Base-by-base conservation (phyloP, 1,284 basidiomycete species). In the Melampsora larici-populina region DNA sequence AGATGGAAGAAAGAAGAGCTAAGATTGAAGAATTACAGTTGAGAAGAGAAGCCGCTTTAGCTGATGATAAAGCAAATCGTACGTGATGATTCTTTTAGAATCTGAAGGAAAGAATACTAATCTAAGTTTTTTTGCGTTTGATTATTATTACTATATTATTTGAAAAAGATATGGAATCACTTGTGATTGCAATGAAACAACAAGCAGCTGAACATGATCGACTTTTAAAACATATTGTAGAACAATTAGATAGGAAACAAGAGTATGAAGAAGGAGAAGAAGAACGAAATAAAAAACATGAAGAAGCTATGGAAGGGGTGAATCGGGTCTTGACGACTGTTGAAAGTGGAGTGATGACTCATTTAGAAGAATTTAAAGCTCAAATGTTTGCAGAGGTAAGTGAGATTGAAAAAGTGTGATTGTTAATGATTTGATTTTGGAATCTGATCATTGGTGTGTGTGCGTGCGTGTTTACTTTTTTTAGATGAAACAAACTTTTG, bases 21-120 rank as follows among this genome's bases (percentile, higher is more conserved):
- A 78, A 78, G 68, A 78, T 78, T 31, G 75, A 78, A 69, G 75
- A 78, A 40, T 31, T 78, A 48, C 75, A 78, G 36, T 31, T 70
- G n/a, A 64, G 75, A 46, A 11, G 75, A 70, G 75, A 78, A 58
- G 75, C 75, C 1, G 70, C 75, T 66, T 63, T 78, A 17, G 75
- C 75, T 33, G 75, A 78, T 43, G 75, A 78, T 33, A 78, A 70
- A 70, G 68, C 60, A 0, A 78, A 70, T 26, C 43, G 75, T 78
- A 8, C 62, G 74, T 64, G 29, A 26, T n/a, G 18, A 8, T 21
- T 26, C 15, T 63, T 67, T 40, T 29, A 40, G 33, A 33, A 18
- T 26, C 21, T 40, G 66, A 48, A n/a, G 48, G 15, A 51, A 15
- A 9, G 31, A 46, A 46, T 46, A 26, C 48, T n/a, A 63, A 63